phyloP scores from a whole-genome alignment of 148 eudicot species.

The Camellia granthamiana region DNA sequence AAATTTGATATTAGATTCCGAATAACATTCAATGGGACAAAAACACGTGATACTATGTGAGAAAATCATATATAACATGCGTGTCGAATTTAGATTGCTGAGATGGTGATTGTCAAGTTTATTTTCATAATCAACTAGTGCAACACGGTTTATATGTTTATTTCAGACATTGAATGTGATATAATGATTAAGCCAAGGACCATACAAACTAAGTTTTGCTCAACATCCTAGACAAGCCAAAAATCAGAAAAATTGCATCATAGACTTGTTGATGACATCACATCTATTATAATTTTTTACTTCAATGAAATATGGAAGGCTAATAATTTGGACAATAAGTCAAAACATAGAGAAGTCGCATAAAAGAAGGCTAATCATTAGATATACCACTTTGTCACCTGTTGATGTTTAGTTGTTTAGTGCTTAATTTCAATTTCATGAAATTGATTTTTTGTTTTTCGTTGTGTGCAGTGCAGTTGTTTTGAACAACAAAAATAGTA shows the following conservation, averaged over 20 bases:
- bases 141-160: background rate
- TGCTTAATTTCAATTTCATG: background rate
- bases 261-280: background rate
- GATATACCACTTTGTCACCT: background rate
- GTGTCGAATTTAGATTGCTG: too few species aligned
- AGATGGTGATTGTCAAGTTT: too few species aligned
- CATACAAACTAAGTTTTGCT: background rate
- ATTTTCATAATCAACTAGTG: too few species aligned
- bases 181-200: background rate
- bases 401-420: background rate
- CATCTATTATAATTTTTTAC: too few species aligned
- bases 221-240: slow-evolving; percentile 4
- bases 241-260: background rate
- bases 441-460: slow-evolving; percentile 5
- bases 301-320: background rate
- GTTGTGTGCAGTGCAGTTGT: slow-evolving; percentile 69
- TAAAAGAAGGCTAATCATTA: background rate
- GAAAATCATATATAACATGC: too few species aligned
- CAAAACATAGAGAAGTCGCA: background rate
- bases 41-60: background rate
- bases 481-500: slow-evolving; percentile 55
- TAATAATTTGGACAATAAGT: background rate
- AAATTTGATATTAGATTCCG: too few species aligned
- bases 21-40: background rate
- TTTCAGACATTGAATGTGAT: slow-evolving; percentile 5